phyloP scores from a whole-genome alignment of 2,329 filamentous ascomycete genomes.

The Penicillium freii region DNA sequence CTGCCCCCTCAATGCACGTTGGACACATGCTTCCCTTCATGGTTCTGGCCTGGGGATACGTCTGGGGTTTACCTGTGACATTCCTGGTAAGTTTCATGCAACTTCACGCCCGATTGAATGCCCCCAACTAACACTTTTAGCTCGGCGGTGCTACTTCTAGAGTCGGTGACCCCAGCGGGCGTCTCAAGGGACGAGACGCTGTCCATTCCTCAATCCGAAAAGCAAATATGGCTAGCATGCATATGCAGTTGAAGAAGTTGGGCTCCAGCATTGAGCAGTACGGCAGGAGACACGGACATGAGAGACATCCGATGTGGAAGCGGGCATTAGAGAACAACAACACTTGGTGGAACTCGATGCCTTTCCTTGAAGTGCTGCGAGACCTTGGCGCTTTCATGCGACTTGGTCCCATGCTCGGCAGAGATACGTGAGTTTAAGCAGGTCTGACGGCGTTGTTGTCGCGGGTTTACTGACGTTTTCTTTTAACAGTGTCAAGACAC shows the following conservation, averaged over 20 bases:
- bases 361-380: conserved; percentile 71
- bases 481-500: conserved; percentile 67
- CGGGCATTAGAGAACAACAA: conserved; percentile 76
- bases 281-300: conserved; percentile 63
- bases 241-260: conserved; percentile 57
- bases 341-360: conserved; percentile 72
- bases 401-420: conserved; percentile 80
- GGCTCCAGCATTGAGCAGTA: conserved; percentile 71
- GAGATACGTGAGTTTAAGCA: conserved; percentile 71
- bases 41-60: conserved; percentile 51
- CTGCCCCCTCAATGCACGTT: conserved; percentile 50
- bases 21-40: conserved; percentile 54
- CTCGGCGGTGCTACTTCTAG: conserved; percentile 48
- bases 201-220: conserved; percentile 41
- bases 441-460: not conserved
- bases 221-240: conserved; percentile 50
- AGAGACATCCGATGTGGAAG: conserved; percentile 63
- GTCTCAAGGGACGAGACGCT: conserved; percentile 41
- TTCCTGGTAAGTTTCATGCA: conserved; percentile 42
- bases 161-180: conserved; percentile 49
- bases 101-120: not conserved
- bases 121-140: conserved; percentile 30
- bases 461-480: conserved; percentile 4
- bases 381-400: conserved; percentile 71
- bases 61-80: conserved; percentile 47